Percentiles rank a stretch among this genome's conserved stretches.
These are phyloP conservation scores for Orbilia oligospora DNA, from an alignment of 2,329 filamentous ascomycete species.

Conservation along the genomic window DNA sequence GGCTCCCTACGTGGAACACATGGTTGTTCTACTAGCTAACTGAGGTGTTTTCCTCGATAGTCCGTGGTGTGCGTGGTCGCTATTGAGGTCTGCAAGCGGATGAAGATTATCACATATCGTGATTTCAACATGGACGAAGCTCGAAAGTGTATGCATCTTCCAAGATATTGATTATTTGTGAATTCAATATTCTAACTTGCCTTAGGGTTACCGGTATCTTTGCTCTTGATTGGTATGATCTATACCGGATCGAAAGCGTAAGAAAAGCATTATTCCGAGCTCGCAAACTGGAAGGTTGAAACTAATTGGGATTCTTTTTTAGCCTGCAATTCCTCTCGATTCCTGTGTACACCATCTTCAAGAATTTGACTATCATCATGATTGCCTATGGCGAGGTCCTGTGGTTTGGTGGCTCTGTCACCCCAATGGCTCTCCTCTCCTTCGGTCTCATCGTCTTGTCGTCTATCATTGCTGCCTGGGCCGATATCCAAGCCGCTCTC, in stretches of 20 bases:
- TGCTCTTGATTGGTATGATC: slow-evolving; percentile 98
- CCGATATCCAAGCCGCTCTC: slow-evolving; percentile 90
- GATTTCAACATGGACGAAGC: slow-evolving; percentile 91
- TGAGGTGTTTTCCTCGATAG: slow-evolving; percentile 69
- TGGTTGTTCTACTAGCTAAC: slow-evolving; percentile 1
- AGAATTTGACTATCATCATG: slow-evolving; percentile 98
- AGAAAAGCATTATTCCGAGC: slow-evolving; percentile 5
- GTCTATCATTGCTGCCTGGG: slow-evolving; percentile 95
- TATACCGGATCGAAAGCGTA: slow-evolving; percentile 93
- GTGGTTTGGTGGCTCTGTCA: slow-evolving; percentile 96
- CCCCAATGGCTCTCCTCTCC: slow-evolving; percentile 86
- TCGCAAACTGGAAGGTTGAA: background rate
- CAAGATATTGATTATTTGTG: background rate
- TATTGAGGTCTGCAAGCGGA: slow-evolving; percentile 84
- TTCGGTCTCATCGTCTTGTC: slow-evolving; percentile 97
- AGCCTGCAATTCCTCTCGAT: slow-evolving; percentile 92
- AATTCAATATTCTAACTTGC: slow-evolving; percentile 28
- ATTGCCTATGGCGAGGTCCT: slow-evolving; percentile 98
- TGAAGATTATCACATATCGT: slow-evolving; percentile 84
- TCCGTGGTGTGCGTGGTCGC: slow-evolving; percentile 88
- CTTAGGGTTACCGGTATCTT: slow-evolving; percentile 93
- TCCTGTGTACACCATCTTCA: slow-evolving; percentile 99
- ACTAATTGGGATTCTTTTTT: background rate
- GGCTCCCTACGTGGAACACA: background rate
- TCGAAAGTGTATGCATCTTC: slow-evolving; percentile 83